A percentile compares a stretch with the other conserved stretches of the same genome.
phyloP scores from a whole-genome alignment of 2,329 filamentous ascomycete genomes.

The Aspergillus quadricinctus region DNA sequence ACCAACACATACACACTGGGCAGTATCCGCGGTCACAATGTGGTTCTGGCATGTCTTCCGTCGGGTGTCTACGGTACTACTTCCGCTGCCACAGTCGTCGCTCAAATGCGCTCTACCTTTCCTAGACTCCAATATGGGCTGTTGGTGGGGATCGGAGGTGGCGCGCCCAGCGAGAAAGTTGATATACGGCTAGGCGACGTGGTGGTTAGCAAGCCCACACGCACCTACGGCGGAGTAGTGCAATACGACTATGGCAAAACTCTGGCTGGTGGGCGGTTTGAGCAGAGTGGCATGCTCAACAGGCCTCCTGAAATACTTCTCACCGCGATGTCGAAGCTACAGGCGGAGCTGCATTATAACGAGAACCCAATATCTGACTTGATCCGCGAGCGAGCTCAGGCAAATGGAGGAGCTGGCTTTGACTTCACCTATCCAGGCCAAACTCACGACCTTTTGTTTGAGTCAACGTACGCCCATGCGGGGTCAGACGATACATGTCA shows the following conservation, averaged over 20 bases:
- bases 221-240: constrained; percentile 11
- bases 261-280: constrained; percentile 3
- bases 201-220: constrained; percentile 9
- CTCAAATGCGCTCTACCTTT: constrained; percentile 1
- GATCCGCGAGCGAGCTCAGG: too few relatives aligned
- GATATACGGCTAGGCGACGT: constrained; percentile 16
- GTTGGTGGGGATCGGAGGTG: constrained; percentile 14
- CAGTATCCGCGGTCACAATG: not conserved
- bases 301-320: constrained; percentile 11
- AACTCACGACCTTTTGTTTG: not conserved
- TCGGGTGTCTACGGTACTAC: constrained; percentile 3
- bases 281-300: constrained; percentile 10
- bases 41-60: constrained; percentile 7
- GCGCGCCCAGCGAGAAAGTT: constrained; percentile 1
- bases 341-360: not conserved
- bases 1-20: constrained; percentile 3
- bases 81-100: not conserved
- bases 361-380: too few relatives aligned
- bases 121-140: not conserved
- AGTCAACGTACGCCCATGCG: not conserved
- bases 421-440: not conserved
- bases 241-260: constrained; percentile 20
- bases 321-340: constrained; percentile 8
- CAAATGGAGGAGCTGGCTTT: too few relatives aligned
- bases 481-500: not conserved